Conservation (phyloP, 805 yeast species). For the Wickerhamomyces tratensis region DNA sequence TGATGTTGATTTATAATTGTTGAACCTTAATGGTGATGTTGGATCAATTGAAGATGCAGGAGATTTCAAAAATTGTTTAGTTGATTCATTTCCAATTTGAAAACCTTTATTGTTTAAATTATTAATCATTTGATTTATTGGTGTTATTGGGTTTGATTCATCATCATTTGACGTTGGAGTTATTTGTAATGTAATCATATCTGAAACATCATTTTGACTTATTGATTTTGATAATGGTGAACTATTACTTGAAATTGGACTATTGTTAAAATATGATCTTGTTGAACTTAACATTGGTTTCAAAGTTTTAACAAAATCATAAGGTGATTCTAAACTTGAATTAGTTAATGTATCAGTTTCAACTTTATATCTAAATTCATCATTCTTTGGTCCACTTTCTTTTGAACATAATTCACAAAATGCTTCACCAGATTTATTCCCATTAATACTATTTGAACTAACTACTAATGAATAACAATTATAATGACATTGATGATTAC, state of each 20-base stretch:
- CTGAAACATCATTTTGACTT: too few species aligned
- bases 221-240: too few species aligned
- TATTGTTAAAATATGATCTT: too few species aligned
- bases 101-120: slow-evolving; percentile 10
- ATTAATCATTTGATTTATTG: slow-evolving; percentile 12
- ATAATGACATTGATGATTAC: slow-evolving; percentile 35
- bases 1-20: neutral
- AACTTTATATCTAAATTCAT: slow-evolving; percentile 18
- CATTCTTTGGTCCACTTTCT: slow-evolving; percentile 18
- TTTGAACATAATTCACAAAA: slow-evolving; percentile 12
- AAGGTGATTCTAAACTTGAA: neutral
- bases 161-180: neutral
- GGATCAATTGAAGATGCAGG: neutral
- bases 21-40: neutral
- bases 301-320: too few species aligned
- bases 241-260: too few species aligned
- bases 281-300: too few species aligned
- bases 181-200: neutral
- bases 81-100: neutral
- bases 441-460: neutral
- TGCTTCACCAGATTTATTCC: slow-evolving; percentile 2
- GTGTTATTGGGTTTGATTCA: slow-evolving; percentile 11
- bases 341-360: slow-evolving; percentile 8
- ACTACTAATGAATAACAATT: slow-evolving; percentile 29
- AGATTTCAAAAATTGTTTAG: neutral